phyloP scores from a whole-genome alignment of 768 basidiomycete genomes.

The Suillus tomentosus region DNA sequence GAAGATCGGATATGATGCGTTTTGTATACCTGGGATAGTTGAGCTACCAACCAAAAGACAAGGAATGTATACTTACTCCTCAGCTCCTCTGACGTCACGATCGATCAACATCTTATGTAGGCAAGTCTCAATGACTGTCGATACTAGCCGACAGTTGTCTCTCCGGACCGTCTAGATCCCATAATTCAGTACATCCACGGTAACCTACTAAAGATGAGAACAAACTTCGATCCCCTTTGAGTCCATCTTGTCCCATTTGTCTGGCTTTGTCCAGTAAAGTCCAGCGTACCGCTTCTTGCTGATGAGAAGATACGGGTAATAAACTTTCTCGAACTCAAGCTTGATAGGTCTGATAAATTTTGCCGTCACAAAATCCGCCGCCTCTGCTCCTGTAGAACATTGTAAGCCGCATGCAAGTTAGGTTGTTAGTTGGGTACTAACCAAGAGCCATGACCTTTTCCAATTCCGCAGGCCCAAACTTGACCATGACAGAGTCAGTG shows the following conservation, averaged over 20 bases:
- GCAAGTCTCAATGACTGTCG: slow-evolving; percentile 97
- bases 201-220: slow-evolving; percentile 3
- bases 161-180: slow-evolving; percentile 84
- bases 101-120: slow-evolving; percentile 98
- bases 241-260: slow-evolving; percentile 99
- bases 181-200: slow-evolving; percentile 4
- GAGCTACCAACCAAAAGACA: slow-evolving; percentile 15
- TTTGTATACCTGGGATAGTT: slow-evolving; percentile 77
- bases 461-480: slow-evolving; percentile 89
- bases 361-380: slow-evolving; percentile 85
- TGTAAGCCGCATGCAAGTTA: slow-evolving; percentile 5
- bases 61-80: slow-evolving; percentile 62
- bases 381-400: slow-evolving; percentile 71
- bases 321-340: slow-evolving; percentile 99
- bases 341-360: slow-evolving; percentile 97
- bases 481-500: slow-evolving; percentile 99
- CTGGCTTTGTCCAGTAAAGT: slow-evolving; percentile 93
- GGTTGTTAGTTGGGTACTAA: slow-evolving; percentile 33
- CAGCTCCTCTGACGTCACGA: slow-evolving; percentile 89
- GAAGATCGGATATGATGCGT: slow-evolving; percentile 86
- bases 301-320: slow-evolving; percentile 97
- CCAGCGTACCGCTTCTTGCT: slow-evolving; percentile 99
- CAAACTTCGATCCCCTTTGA: slow-evolving; percentile 97
- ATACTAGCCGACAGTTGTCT: slow-evolving; percentile 98
- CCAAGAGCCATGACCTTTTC: slow-evolving; percentile 88